These are phyloP conservation scores for Hericium rajendrae DNA, from an alignment of 768 basidiomycete genomes.

Conservation along the genomic window DNA sequence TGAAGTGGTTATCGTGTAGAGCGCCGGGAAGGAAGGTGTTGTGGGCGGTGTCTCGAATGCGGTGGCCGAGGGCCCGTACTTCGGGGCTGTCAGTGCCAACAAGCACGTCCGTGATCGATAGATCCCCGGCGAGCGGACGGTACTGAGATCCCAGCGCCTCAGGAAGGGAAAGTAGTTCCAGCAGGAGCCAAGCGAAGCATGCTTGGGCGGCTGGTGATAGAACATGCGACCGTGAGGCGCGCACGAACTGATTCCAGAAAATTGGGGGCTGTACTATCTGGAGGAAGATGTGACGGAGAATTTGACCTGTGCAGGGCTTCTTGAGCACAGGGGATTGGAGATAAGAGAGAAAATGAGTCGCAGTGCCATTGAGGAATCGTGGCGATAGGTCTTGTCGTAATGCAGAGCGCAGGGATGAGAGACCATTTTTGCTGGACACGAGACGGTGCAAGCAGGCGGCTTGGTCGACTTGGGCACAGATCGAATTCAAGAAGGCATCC, in stretches of 20 bases:
- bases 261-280: neutral
- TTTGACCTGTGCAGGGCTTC: neutral
- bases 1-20: conserved; percentile 61
- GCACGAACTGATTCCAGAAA: neutral
- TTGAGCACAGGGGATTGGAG: neutral
- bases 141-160: neutral
- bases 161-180: neutral
- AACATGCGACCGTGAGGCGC: neutral
- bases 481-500: neutral
- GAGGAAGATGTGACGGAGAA: neutral
- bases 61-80: neutral
- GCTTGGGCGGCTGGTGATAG: neutral
- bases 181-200: neutral
- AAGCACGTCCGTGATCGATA: neutral
- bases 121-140: neutral
- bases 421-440: neutral
- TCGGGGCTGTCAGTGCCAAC: neutral
- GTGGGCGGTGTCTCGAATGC: neutral
- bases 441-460: neutral
- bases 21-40: conserved; percentile 36
- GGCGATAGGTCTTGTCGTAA: neutral
- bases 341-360: neutral
- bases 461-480: neutral
- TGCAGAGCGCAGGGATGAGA: neutral
- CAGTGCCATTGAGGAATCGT: neutral